Evolutionary conservation across 1,284 basidiomycete species (phyloP), one percentile per base, ranked within the genome.

Genomic region (Anthracocystis setariae): DNA sequence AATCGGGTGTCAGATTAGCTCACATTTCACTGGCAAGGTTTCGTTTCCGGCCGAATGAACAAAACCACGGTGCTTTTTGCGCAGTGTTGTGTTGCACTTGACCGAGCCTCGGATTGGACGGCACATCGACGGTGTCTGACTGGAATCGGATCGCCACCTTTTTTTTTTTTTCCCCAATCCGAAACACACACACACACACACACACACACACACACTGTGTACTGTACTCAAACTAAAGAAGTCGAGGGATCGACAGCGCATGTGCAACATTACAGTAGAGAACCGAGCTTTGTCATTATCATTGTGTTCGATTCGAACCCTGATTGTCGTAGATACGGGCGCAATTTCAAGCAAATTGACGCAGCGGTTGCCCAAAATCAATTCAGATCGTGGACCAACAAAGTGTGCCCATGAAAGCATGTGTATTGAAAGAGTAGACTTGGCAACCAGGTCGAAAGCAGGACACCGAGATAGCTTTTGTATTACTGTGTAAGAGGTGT

Each of bases 191-290:
- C 49, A 51, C 47, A 51, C 49, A 51, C 48, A 50, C 38, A 50
- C 47, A 51, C 39, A 51, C 49, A 51, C n/a, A 33, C 32, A 33
- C 32, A 15, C 32, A 8, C 8, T 8, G 15, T 8, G 32, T 12
- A 5, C 23, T 38, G 27, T 32, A 46, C n/a, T 17, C 46, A 5
- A 13, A 20, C 38, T 5, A 39, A 15, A 48, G 24, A 20, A 20
- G 15, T 42, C 18, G 17, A 39, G 58, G n/a, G 65, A 68, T 68
- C 65, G 65, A 68, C 65, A 58, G 46, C 65, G 49, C 65, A 68
- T 68, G 58, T 43, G 45, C 20, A 15, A 13, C 17, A 5, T 37
- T 15, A 15, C 15, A n/a, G 5, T 37, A 17, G 5, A 17, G 35
- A 17, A 33, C 46, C 35, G 46, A 48, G 46, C 46, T 21, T 46